phyloP scores from a whole-genome alignment of 768 basidiomycete genomes.

The Xerocomellus chrysenteron region DNA sequence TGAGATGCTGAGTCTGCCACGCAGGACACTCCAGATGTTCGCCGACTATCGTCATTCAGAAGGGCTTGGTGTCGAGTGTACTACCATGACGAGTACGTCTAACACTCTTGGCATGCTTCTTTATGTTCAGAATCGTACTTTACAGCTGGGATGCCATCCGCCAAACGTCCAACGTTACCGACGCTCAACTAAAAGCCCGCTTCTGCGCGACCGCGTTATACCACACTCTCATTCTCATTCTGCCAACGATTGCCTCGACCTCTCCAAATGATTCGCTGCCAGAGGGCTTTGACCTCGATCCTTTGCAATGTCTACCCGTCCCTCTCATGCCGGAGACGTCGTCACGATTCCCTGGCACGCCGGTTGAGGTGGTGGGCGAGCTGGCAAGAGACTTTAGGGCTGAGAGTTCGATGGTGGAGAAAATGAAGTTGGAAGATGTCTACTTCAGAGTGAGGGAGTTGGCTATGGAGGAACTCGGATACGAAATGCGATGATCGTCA shows the following conservation, averaged over 20 bases:
- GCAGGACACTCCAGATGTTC: constrained; percentile 70
- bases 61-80: constrained; percentile 88
- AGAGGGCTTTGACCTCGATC: constrained; percentile 52
- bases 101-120: not conserved
- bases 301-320: constrained; percentile 55
- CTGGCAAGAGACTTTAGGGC: constrained; percentile 58
- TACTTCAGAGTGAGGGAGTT: constrained; percentile 65
- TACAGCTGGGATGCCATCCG: constrained; percentile 76
- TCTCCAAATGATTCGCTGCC: constrained; percentile 36
- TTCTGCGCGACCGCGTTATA: constrained; percentile 76
- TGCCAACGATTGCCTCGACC: constrained; percentile 33
- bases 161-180: constrained; percentile 72
- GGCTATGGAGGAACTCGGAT: constrained; percentile 49
- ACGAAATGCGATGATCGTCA: constrained; percentile 28
- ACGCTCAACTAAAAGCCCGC: constrained; percentile 71
- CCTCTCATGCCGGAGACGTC: constrained; percentile 60
- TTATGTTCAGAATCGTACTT: not conserved
- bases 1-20: constrained; percentile 3
- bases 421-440: constrained; percentile 54
- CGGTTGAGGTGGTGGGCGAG: constrained; percentile 60
- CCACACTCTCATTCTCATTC: constrained; percentile 52
- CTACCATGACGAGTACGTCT: constrained; percentile 80
- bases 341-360: constrained; percentile 74
- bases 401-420: constrained; percentile 60
- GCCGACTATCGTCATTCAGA: constrained; percentile 66